Evolutionary conservation across 1,139 yeast genomes (phyloP), one percentile per base, ranked within the genome.

Genomic region (Scheffersomyces lignicola): DNA sequence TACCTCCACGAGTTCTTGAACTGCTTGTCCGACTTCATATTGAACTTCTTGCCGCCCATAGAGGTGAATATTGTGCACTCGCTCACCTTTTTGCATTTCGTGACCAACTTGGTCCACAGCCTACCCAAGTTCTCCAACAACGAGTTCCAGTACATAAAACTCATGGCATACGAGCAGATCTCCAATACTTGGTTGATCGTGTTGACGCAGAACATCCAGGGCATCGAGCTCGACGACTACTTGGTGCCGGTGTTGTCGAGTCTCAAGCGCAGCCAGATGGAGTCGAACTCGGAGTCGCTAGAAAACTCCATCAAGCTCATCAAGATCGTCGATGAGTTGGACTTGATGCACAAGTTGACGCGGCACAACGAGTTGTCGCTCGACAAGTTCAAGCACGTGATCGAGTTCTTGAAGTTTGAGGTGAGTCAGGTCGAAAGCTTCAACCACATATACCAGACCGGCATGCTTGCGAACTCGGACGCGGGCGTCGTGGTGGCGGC

Each of bases 31-130:
- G 97, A 89, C 58, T 89, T 83, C 54, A 80, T 88, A 6, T 68
- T 85, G 43, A 81, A 78, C 51, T 85, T 83, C 52, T 68, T 89
- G 42, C 95, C 96, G 14, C 96, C 96, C 7, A 72, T 78, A 39
- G 89, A 83, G 52, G 54, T 67, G 12, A 78, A 78, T 47, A 62
- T 75, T 13, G 54, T 72, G 15, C 72, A 72, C 38, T 76, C 94
- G 2, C 65, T 89, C 33, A 74, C 73, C 34, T 87, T 86, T 49
- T 69, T 88, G 42, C 84, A 83, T 50, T 71, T 72, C 34, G 77
- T 88, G 33, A 80, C 95, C 1, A 65, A 65, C 33, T 61, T 86
- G 40, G 69, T 89, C 41, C 79, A 78, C 44, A 73, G 73, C 39
- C 63, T 88, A 40, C 97, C 97, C 10, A 73, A 74, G 33, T 90